phyloP scores from a whole-genome alignment of 257 asterid species.

The Gentiana dahurica region DNA sequence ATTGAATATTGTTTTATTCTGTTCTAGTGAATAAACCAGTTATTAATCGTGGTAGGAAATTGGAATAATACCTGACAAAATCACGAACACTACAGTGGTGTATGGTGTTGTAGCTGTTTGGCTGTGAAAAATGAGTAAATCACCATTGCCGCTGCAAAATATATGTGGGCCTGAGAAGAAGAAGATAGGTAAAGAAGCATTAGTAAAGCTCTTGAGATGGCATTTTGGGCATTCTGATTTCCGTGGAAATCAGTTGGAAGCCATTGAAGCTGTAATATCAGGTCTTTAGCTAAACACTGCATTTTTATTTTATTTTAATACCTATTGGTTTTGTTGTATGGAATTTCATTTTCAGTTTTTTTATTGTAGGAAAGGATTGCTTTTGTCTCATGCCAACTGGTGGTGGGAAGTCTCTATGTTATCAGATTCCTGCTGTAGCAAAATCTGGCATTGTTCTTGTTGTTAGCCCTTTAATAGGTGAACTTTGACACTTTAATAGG shows the following conservation, averaged over 20 bases:
- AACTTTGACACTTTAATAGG: slow-evolving; percentile 7
- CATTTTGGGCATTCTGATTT: slow-evolving; percentile 88
- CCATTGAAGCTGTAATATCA: slow-evolving; percentile 91
- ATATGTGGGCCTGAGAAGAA: slow-evolving; percentile 44
- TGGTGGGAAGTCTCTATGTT: slow-evolving; percentile 97
- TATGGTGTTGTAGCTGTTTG: background rate
- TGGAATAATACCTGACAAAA: no score
- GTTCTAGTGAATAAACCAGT: no score
- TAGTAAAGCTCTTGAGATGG: slow-evolving; percentile 89
- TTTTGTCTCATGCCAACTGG: slow-evolving; percentile 98
- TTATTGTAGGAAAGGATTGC: slow-evolving; percentile 71
- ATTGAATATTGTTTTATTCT: no score
- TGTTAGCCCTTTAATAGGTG: slow-evolving; percentile 95
- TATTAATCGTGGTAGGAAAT: no score
- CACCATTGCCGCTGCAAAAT: slow-evolving; percentile 56
- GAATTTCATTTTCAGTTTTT: background rate
- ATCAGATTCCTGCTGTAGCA: slow-evolving; percentile 83
- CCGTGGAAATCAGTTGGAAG: slow-evolving; percentile 85
- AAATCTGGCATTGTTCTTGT: slow-evolving; percentile 90
- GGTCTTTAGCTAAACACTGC: slow-evolving; percentile 25
- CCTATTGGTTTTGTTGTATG: background rate
- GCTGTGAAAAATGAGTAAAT: slow-evolving; percentile 48
- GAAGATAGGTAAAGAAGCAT: slow-evolving; percentile 57
- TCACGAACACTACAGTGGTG: no score
- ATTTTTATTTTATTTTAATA: background rate